Evolutionary conservation across 2,329 filamentous ascomycete genomes (phyloP).

Genomic region (Talaromyces sp.): DNA sequence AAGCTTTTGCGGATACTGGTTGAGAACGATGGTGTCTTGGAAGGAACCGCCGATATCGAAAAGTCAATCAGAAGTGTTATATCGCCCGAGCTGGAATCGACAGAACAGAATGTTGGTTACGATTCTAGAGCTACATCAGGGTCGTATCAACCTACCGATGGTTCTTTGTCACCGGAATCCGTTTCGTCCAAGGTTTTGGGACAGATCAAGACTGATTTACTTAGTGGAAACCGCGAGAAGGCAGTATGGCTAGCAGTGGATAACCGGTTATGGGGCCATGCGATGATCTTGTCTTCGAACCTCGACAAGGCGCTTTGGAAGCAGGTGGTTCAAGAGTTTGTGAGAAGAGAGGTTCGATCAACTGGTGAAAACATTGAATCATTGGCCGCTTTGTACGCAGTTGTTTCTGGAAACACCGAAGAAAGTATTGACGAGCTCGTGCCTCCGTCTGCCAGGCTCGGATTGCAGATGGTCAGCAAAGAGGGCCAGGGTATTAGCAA

Average conservation of each 20-base stretch:
- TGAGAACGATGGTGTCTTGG: conserved; percentile 79
- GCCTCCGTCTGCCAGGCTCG: conserved; percentile 84
- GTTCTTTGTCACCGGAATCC: conserved; percentile 57
- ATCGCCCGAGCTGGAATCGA: conserved; percentile 52
- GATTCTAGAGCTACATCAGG: conserved; percentile 27
- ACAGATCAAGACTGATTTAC: conserved; percentile 67
- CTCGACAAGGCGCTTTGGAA: conserved; percentile 74
- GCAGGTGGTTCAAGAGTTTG: conserved; percentile 90
- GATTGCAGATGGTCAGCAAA: conserved; percentile 83
- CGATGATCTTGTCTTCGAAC: conserved; percentile 83
- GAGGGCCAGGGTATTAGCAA: conserved; percentile 59
- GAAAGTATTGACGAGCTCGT: conserved; percentile 96
- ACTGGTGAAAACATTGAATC: conserved; percentile 77
- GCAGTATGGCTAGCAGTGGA: conserved; percentile 93
- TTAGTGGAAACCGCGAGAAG: conserved; percentile 80
- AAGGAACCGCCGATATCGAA: conserved; percentile 68
- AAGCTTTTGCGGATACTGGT: conserved; percentile 77
- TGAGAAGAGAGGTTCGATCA: conserved; percentile 88
- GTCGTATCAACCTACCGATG: conserved; percentile 33
- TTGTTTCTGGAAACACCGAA: conserved; percentile 89
- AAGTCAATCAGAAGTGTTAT: conserved; percentile 73
- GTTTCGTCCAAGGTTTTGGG: conserved; percentile 68
- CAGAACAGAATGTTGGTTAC: conserved; percentile 24
- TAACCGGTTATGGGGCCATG: conserved; percentile 92
- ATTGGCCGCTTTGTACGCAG: conserved; percentile 85